Evolutionary conservation across 169 alveolate genomes (phyloP), one percentile per base, ranked within the genome.

Genomic region (Plasmodium vivax): DNA sequence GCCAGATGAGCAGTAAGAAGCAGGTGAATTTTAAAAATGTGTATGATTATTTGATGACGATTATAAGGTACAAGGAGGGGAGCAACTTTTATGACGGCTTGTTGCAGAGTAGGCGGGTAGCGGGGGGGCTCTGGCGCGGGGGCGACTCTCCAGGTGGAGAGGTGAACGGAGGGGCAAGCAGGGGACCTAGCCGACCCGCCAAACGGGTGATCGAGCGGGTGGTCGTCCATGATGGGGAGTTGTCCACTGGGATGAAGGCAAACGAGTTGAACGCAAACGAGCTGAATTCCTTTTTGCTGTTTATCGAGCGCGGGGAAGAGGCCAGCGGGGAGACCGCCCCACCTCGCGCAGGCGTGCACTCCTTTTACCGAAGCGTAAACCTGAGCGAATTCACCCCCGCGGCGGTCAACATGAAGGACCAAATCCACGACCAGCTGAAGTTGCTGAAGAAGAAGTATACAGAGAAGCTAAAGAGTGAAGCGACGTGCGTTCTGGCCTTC

Each of bases 401-500:
- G 8, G 92, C 95, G 27, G 19, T 71, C 2, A 8, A 1, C 19
- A 82, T 71, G 72, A 92, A 81, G 41, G 95, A 92, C 51, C 19
- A 43, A 54, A 71, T 92, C 8, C 84, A 92, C 27, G 95, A 92
- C 45, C 95, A 92, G 38, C 43, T 92, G 56, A 92, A 82, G 71
- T 82, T 92, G 74, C 34, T 92, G 19, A 92, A 51, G 38, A 75
- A 16, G 3, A 73, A 72, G 19, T 92, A n/a, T 75, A 34, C 38
- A 34, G 95, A 92, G 16, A 92, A 72, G 62, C 77, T 92, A 77
- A 81, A 82, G 32, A 92, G 51, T 41, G 95, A 92, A 38, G n/a
- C 92, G 10, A 92, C 16, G 5, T 96, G 98, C 81, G 95, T 96
- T 10, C 90, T 96, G 80, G 96, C 97, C n/a, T 97, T 95, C 92